Base-by-base conservation (phyloP, 345 rosid species). In the Zanthoxylum bungeanum region DNA sequence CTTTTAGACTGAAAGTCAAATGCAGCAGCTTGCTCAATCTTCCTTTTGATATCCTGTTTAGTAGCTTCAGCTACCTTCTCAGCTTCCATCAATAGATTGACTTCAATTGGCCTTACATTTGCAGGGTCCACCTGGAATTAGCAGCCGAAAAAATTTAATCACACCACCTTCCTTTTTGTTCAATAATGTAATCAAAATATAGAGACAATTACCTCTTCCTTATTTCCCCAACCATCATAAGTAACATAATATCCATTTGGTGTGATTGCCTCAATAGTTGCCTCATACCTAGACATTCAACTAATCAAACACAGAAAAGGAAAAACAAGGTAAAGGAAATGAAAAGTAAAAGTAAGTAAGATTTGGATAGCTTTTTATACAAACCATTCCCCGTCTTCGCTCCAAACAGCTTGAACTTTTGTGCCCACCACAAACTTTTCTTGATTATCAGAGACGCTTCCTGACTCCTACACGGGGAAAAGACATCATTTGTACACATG, bases 321-420 rank as follows among this genome's bases (percentile, higher is more conserved):
- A 52, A 64, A 64, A 77, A 69, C 42, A 5, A 71, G 69, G 86
- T 79, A 82, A 85, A 84, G 75, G 73, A 82, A 83, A 81, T 69
- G 71, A 70, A 70, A 70, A 66, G 58, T 40, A 53, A 58, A 57
- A 60, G 16, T 49, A 50, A 72, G 55, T 69, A 72, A 76, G 70
- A 9, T 28, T 34, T 10, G 25, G 62, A 72, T 46, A 58, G 55
- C 16, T 36, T 59, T 42, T 37, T 57, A 59, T 2, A 68, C 80
- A 25, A 86, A 95, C 99, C 99, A 95, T 61, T 95, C 98, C 57
- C 99, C 99, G 82, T 95, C 98, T 65, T 92, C 98, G 73, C 99
- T 95, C 76, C 78, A 95, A 53, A 95, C 98, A 78, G 98, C 98
- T 81, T 95, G 98, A 80, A 95, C 93, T 84, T 88, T 92, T 39